phyloP scores from a whole-genome alignment of 495 filamentous ascomycete genomes.

The Aspergillus ellipticus region DNA sequence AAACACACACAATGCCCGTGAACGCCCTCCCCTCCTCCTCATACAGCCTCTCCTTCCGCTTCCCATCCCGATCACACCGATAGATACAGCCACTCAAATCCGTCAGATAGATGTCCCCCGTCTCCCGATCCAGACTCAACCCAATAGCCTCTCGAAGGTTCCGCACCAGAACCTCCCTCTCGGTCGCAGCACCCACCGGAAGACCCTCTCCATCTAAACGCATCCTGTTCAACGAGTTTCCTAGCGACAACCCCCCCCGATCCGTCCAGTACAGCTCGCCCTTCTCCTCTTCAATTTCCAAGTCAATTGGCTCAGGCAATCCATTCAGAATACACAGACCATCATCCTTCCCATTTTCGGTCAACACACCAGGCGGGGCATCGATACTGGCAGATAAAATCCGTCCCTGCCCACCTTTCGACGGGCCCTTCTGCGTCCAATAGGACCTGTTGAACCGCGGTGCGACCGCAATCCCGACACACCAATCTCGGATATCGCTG shows the following conservation, averaged over 20 bases:
- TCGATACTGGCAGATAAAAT: conserved; percentile 46
- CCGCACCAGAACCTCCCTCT: conserved; percentile 27
- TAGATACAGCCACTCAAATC: conserved; percentile 48
- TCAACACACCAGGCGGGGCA: conserved; percentile 19
- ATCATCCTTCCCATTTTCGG: conserved; percentile 31
- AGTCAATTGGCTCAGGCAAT: conserved; percentile 51
- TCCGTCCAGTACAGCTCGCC: conserved; percentile 51
- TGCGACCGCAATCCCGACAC: conserved; percentile 29
- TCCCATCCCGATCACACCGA: conserved; percentile 40
- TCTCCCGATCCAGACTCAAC: conserved; percentile 39
- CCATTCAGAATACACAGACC: conserved; percentile 33
- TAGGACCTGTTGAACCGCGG: conserved; percentile 39
- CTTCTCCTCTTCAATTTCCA: conserved; percentile 40
- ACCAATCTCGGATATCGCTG: conserved; percentile 26
- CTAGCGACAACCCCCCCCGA: conserved; percentile 46
- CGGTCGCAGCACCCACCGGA: conserved; percentile 3
- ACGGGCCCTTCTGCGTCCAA: conserved; percentile 55
- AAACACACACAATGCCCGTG: conserved; percentile 22
- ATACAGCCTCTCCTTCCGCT: conserved; percentile 25
- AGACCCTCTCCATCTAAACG: conserved; percentile 19
- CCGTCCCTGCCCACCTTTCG: conserved; percentile 44
- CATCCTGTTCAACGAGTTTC: conserved; percentile 43
- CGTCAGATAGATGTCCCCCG: conserved; percentile 39
- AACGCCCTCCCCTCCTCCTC: conserved; percentile 26
- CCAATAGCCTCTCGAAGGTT: conserved; percentile 50